Conservation (phyloP, 495 filamentous ascomycete species). For the Hypoxylon intermedium region DNA sequence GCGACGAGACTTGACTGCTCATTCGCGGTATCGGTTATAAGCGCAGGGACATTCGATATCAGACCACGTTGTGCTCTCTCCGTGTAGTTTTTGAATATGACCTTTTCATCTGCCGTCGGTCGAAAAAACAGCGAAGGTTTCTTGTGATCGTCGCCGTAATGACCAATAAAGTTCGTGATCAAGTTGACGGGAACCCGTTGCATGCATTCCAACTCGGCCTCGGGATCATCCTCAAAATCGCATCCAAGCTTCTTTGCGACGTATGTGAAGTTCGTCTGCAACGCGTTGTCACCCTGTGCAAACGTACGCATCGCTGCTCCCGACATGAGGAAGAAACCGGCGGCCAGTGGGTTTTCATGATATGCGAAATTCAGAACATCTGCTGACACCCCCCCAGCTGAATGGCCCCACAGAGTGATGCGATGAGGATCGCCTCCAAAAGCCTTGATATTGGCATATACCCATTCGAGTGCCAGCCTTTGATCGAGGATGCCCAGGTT, state of each 20-base stretch:
- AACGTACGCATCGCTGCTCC: conserved; percentile 50
- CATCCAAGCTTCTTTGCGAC: conserved; percentile 50
- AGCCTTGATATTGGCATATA: conserved; percentile 68
- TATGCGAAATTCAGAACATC: conserved; percentile 57
- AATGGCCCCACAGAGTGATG: conserved; percentile 65
- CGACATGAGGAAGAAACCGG: conserved; percentile 55
- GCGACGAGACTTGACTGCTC: conserved; percentile 48
- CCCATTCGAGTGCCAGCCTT: conserved; percentile 68
- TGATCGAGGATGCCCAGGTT: conserved; percentile 67
- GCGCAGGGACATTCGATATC: conserved; percentile 44
- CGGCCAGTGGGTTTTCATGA: conserved; percentile 53
- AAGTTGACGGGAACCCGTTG: conserved; percentile 45
- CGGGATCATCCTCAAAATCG: conserved; percentile 44
- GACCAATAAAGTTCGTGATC: conserved; percentile 50
- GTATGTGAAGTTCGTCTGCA: conserved; percentile 53
- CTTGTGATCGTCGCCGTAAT: conserved; percentile 47
- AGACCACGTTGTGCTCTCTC: conserved; percentile 32
- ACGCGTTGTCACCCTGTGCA: conserved; percentile 40
- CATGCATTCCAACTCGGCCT: conserved; percentile 53
- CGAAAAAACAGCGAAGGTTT: conserved; percentile 49
- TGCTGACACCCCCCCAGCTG: conserved; percentile 51
- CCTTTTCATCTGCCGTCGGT: conserved; percentile 50
- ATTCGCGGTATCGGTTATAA: conserved; percentile 52
- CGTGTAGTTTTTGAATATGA: conserved; percentile 56
- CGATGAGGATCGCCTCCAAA: conserved; percentile 71